Evolutionary conservation across 2,329 filamentous ascomycete genomes (phyloP).

Genomic region (Mollisiaceae sp.): DNA sequence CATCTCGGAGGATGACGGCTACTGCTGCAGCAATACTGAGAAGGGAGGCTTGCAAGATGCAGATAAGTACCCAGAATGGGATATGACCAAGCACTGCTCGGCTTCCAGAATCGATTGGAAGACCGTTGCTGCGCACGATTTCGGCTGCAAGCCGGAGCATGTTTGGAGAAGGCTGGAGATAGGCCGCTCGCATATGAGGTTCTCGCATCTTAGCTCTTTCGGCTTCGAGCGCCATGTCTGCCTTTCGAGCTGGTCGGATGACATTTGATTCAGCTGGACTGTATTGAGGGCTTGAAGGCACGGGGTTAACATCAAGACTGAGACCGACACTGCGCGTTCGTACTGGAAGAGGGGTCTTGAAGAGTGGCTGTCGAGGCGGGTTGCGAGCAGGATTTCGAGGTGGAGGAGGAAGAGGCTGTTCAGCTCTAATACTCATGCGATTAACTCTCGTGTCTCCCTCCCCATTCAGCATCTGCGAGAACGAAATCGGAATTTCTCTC

Average conservation of each 20-base stretch:
- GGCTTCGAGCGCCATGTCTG: background rate
- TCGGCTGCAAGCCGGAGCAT: background rate
- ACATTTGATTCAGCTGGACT: background rate
- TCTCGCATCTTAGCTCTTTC: background rate
- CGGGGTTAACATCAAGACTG: background rate
- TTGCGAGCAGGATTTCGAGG: background rate
- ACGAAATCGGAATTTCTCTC: background rate
- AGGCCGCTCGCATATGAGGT: background rate
- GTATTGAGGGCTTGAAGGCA: background rate
- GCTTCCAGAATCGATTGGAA: background rate
- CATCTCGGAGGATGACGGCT: conserved; percentile 5
- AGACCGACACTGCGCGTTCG: background rate
- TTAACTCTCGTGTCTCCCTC: background rate
- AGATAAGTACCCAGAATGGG: background rate
- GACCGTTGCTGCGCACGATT: background rate
- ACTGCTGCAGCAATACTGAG: background rate
- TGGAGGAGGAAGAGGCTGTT: background rate
- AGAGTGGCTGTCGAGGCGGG: background rate
- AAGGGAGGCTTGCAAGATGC: background rate
- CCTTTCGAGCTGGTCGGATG: background rate
- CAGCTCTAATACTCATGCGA: too few species aligned
- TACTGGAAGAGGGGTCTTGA: background rate
- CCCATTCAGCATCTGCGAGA: background rate
- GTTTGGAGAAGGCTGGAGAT: background rate
- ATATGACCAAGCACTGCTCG: background rate